phyloP scores from a whole-genome alignment of 164 flowering plant genomes.

The Aristolochia fimbriata region DNA sequence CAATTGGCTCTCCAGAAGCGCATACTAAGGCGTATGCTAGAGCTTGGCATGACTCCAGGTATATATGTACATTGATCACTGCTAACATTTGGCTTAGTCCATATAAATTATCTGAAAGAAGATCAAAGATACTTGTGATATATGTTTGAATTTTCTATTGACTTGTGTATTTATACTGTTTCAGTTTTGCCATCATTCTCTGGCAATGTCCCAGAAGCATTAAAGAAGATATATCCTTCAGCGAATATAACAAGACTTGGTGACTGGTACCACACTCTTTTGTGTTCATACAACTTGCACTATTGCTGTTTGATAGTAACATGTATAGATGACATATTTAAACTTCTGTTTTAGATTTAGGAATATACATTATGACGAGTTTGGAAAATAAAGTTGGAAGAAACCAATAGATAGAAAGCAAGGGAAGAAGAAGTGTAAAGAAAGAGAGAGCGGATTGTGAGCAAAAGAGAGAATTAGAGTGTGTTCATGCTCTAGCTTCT shows the following conservation, averaged over 20 bases:
- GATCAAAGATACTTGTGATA: too few species aligned
- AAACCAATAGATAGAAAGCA: too few species aligned
- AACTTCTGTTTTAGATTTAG: too few species aligned
- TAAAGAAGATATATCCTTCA: slow-evolving; percentile 55
- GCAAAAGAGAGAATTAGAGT: too few species aligned
- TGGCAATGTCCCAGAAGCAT: slow-evolving; percentile 88
- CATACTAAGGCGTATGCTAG: slow-evolving; percentile 75
- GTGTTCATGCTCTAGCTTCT: too few species aligned
- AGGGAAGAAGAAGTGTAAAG: too few species aligned
- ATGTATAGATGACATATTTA: too few species aligned
- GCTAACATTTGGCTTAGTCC: too few species aligned
- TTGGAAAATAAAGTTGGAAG: too few species aligned
- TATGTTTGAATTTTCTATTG: not conserved
- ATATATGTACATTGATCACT: not conserved
- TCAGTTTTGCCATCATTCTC: slow-evolving; percentile 94
- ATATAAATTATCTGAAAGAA: not conserved
- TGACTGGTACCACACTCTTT: slow-evolving; percentile 53
- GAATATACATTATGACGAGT: too few species aligned
- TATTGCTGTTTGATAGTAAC: too few species aligned
- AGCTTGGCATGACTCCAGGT: slow-evolving; percentile 99
- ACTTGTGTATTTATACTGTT: not conserved
- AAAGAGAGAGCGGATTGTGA: too few species aligned
- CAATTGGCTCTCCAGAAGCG: slow-evolving; percentile 73
- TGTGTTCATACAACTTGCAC: not conserved
- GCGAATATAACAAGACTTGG: slow-evolving; percentile 89